A percentile compares a stretch with the other conserved stretches of the same genome.
phyloP scores from a whole-genome alignment of 2,329 filamentous ascomycete species.

The Trichoderma sp. region DNA sequence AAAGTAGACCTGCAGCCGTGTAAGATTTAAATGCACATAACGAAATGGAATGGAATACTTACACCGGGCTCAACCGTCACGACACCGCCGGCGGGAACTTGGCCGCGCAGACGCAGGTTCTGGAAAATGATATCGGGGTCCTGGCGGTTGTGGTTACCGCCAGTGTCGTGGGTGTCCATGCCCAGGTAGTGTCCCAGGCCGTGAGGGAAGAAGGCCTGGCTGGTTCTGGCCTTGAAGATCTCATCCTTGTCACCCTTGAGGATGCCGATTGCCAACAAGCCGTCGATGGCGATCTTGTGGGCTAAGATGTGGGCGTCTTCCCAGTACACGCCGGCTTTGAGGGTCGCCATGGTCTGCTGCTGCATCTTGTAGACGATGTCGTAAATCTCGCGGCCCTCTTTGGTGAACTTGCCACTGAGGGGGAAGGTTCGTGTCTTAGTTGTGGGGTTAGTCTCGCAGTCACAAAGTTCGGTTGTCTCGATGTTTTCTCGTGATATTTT shows the following conservation, averaged over 20 bases:
- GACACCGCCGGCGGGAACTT: conserved; percentile 72
- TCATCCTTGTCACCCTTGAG: conserved; percentile 65
- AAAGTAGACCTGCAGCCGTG: conserved; percentile 67
- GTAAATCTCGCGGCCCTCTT: conserved; percentile 72
- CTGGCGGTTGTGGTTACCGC: conserved; percentile 71
- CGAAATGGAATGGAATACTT: conserved; percentile 34
- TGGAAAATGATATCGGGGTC: conserved; percentile 83
- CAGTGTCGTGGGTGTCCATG: conserved; percentile 88
- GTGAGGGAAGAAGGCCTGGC: conserved; percentile 87
- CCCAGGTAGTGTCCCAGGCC: conserved; percentile 88
- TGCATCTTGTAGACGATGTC: conserved; percentile 87
- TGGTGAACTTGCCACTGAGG: conserved; percentile 66
- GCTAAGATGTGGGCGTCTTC: conserved; percentile 78
- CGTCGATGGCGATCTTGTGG: conserved; percentile 77
- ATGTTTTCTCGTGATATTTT: too few species aligned
- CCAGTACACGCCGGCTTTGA: conserved; percentile 74
- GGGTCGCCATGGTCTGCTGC: conserved; percentile 65
- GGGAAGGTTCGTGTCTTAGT: conserved; percentile 79
- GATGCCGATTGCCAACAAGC: conserved; percentile 72
- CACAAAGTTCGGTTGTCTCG: not conserved
- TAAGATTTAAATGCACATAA: not conserved
- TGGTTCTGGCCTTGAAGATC: conserved; percentile 75
- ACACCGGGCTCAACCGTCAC: conserved; percentile 94
- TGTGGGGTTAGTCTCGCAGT: not conserved
- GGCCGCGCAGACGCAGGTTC: conserved; percentile 77